These are phyloP conservation scores for Pittosporum tobira DNA, from an alignment of 129 eudicot genomes.

Conservation along the genomic window DNA sequence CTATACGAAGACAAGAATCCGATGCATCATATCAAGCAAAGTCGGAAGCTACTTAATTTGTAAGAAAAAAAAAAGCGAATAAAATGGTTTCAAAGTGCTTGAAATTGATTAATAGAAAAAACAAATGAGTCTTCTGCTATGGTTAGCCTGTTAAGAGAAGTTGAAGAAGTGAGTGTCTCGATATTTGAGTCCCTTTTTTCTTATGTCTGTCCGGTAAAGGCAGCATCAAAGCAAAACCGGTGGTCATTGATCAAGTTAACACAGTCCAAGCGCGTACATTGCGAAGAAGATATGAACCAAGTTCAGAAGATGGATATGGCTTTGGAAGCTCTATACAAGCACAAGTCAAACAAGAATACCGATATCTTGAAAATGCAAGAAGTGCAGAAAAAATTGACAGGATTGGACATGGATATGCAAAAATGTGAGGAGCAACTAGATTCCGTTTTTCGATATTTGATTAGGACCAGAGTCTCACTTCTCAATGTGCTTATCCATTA, in stretches of 20 bases:
- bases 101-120: background rate
- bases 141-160: background rate
- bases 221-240: background rate
- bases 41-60: background rate
- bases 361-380: background rate
- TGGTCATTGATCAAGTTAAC: conserved; percentile 1
- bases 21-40: conserved; percentile 4
- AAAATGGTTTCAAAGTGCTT: conserved; percentile 2
- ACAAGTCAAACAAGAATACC: background rate
- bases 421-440: conserved; percentile 3
- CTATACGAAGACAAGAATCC: conserved; percentile 7
- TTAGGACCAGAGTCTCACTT: conserved; percentile 4
- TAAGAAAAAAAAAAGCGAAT: background rate
- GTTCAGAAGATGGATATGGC: background rate
- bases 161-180: background rate
- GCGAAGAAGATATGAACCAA: background rate
- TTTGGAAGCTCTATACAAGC: conserved; percentile 9
- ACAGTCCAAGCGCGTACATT: background rate
- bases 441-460: conserved; percentile 4
- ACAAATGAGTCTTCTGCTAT: background rate
- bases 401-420: background rate
- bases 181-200: conserved; percentile 6
- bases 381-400: background rate
- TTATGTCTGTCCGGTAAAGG: background rate
- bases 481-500: conserved; percentile 9